phyloP scores from a whole-genome alignment of 1,139 yeast genomes.

The Hanseniaspora sp. region DNA sequence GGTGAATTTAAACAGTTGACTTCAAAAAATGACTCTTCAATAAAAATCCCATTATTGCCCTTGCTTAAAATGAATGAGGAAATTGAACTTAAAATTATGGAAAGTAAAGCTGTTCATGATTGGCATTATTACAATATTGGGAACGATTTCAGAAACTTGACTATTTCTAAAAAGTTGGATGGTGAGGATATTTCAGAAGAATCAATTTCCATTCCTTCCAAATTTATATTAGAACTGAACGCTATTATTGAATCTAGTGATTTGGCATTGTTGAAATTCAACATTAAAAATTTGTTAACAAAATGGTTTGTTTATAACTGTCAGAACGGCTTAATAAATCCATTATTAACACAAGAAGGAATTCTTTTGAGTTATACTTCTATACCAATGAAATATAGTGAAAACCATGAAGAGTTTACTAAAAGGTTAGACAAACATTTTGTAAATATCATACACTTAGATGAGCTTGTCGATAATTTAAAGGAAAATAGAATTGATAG shows the following conservation, averaged over 20 bases:
- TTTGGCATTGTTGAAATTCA: not conserved
- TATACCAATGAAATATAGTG: not conserved
- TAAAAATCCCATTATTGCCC: conserved; percentile 2
- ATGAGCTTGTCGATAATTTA: not conserved
- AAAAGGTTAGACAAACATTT: conserved; percentile 7
- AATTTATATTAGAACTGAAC: not conserved
- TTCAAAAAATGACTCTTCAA: not conserved
- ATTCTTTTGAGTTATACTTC: not conserved
- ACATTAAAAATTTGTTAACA: not conserved
- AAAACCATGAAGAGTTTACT: not conserved
- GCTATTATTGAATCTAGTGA: not conserved
- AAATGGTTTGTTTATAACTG: conserved; percentile 10
- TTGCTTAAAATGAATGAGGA: not conserved
- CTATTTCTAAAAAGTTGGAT: not conserved
- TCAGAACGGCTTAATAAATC: not conserved
- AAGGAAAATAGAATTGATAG: not conserved
- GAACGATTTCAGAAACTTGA: not conserved
- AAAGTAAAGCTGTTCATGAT: not conserved
- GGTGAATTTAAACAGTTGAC: not conserved
- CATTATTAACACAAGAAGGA: not conserved
- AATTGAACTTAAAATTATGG: not conserved
- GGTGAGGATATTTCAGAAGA: not conserved
- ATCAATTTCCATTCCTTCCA: not conserved
- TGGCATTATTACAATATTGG: conserved; percentile 12
- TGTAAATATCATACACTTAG: not conserved